A percentile compares a stretch with the other conserved stretches of the same genome.
These are phyloP conservation scores for Colletotrichum ledebouriae DNA, from an alignment of 2,329 filamentous ascomycete genomes.

Conservation along the genomic window DNA sequence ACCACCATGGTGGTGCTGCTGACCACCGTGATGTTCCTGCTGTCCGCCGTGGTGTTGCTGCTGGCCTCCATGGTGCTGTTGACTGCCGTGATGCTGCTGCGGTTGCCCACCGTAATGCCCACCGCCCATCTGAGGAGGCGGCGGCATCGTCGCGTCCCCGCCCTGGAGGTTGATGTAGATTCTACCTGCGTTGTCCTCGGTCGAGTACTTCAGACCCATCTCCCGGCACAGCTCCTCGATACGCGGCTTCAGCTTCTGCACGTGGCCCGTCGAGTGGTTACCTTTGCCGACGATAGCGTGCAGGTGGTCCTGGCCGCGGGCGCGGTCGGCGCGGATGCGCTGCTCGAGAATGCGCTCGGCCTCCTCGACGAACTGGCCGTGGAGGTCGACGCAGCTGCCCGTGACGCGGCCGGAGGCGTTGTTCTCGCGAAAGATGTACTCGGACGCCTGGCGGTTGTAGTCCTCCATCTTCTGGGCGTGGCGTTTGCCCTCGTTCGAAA, in stretches of 20 bases:
- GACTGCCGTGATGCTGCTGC: constrained; percentile 54
- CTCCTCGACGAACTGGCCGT: constrained; percentile 95
- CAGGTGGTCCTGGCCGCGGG: constrained; percentile 82
- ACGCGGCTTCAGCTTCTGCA: constrained; percentile 96
- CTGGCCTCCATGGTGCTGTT: constrained; percentile 56
- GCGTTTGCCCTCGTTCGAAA: constrained; percentile 86
- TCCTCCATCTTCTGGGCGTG: constrained; percentile 88
- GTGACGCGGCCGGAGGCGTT: constrained; percentile 82
- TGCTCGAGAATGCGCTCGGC: constrained; percentile 91
- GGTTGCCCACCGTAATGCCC: constrained; percentile 53
- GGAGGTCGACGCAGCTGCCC: constrained; percentile 90
- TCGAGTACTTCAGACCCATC: constrained; percentile 83
- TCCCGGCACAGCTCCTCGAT: constrained; percentile 90
- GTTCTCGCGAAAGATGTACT: constrained; percentile 96
- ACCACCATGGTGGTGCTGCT: constrained; percentile 61
- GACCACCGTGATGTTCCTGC: constrained; percentile 57
- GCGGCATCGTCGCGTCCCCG: constrained; percentile 67
- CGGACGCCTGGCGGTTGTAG: constrained; percentile 91
- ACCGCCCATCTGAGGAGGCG: constrained; percentile 55
- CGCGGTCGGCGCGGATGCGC: constrained; percentile 83
- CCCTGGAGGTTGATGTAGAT: constrained; percentile 91
- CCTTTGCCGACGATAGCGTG: constrained; percentile 98
- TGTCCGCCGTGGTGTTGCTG: constrained; percentile 59
- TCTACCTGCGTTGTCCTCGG: constrained; percentile 89
- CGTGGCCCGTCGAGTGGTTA: constrained; percentile 83